Evolutionary conservation across 164 flowering plant genomes (phyloP).

Genomic region (Magnolia officinalis): DNA sequence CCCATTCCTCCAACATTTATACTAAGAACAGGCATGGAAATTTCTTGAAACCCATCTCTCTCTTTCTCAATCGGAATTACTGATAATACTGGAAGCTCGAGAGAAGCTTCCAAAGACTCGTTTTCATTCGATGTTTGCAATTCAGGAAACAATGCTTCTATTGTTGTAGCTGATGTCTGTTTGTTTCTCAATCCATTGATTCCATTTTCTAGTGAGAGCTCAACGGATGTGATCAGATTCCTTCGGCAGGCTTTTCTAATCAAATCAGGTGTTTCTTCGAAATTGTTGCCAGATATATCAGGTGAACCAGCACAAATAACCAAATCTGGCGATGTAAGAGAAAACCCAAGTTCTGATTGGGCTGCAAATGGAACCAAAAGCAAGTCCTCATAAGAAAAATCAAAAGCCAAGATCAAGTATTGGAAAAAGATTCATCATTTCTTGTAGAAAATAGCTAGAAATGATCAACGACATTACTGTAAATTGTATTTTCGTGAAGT

Average conservation of each 20-base stretch:
- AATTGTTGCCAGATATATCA: constrained; percentile 26
- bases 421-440: background rate
- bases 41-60: background rate
- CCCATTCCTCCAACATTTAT: constrained; percentile 44
- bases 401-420: background rate
- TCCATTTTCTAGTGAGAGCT: constrained; percentile 66
- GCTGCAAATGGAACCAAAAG: constrained; percentile 25
- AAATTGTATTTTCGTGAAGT: background rate
- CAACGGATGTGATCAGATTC: constrained; percentile 27
- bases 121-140: constrained; percentile 20
- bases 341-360: constrained; percentile 46
- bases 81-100: constrained; percentile 47
- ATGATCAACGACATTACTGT: background rate
- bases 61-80: constrained; percentile 9
- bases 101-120: constrained; percentile 38
- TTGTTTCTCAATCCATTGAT: constrained; percentile 33
- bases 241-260: constrained; percentile 17
- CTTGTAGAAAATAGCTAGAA: background rate
- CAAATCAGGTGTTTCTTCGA: constrained; percentile 42
- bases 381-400: constrained; percentile 5
- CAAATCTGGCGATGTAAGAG: constrained; percentile 63
- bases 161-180: constrained; percentile 18
- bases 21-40: constrained; percentile 26
- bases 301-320: constrained; percentile 62
- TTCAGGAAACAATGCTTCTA: constrained; percentile 21